phyloP scores from a whole-genome alignment of 768 basidiomycete species.

The Albatrellus ellisii region DNA sequence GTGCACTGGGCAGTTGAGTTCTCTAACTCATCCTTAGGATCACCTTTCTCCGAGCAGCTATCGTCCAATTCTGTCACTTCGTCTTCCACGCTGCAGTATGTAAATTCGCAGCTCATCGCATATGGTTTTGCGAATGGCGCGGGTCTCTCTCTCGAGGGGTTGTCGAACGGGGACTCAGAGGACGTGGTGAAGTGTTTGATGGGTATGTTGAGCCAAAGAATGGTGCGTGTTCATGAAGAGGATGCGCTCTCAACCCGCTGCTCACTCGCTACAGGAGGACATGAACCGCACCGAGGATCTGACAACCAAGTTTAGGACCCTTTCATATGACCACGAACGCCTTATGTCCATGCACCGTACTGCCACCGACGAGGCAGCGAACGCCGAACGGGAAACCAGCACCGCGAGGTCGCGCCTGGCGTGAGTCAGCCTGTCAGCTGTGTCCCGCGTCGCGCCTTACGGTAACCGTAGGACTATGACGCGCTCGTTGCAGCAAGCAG shows the following conservation, averaged over 20 bases:
- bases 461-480: slow-evolving; percentile 26
- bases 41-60: slow-evolving; percentile 23
- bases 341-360: slow-evolving; percentile 49
- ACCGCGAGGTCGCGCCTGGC: slow-evolving; percentile 56
- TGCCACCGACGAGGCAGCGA: slow-evolving; percentile 47
- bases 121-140: slow-evolving; percentile 61
- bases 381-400: slow-evolving; percentile 69
- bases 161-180: slow-evolving; percentile 41
- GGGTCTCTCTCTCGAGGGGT: slow-evolving; percentile 56
- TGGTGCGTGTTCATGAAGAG: slow-evolving; percentile 45
- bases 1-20: slow-evolving; percentile 1
- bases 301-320: slow-evolving; percentile 58
- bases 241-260: not conserved
- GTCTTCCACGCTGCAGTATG: slow-evolving; percentile 55
- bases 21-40: slow-evolving; percentile 13
- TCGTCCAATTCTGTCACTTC: slow-evolving; percentile 36
- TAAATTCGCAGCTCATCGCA: slow-evolving; percentile 71
- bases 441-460: not conserved
- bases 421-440: slow-evolving; percentile 26
- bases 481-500: slow-evolving; percentile 42
- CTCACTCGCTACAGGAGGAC: slow-evolving; percentile 35
- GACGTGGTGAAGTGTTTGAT: slow-evolving; percentile 62
- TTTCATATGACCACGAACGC: slow-evolving; percentile 74
- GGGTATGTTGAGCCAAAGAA: slow-evolving; percentile 59
- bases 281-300: slow-evolving; percentile 70